phyloP scores from a whole-genome alignment of 768 basidiomycete genomes.

The Tylopilus plumbeoviolaceoides region DNA sequence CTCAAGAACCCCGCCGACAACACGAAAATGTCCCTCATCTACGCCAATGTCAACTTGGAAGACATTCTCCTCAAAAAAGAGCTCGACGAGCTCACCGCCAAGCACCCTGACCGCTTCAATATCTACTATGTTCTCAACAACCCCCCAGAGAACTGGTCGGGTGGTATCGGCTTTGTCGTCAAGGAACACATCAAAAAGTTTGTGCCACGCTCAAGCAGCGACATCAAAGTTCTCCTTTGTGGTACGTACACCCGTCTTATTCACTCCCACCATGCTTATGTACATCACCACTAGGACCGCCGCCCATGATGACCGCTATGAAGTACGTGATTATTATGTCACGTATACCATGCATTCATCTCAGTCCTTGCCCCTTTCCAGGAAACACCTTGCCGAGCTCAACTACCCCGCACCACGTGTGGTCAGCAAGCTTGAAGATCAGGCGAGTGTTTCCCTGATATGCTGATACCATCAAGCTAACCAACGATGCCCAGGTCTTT shows the following conservation, averaged over 20 bases:
- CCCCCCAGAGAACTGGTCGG: slow-evolving; percentile 81
- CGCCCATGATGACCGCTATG: slow-evolving; percentile 77
- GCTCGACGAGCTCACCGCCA: slow-evolving; percentile 70
- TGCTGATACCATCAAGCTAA: slow-evolving; percentile 12
- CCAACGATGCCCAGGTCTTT: slow-evolving; percentile 33
- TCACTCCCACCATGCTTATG: neutral
- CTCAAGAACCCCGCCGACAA: slow-evolving; percentile 84
- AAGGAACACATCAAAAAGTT: slow-evolving; percentile 85
- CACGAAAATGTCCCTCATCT: slow-evolving; percentile 84
- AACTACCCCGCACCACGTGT: slow-evolving; percentile 84
- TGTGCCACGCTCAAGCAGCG: slow-evolving; percentile 60
- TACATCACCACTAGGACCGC: slow-evolving; percentile 45
- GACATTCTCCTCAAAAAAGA: slow-evolving; percentile 92
- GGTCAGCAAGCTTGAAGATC: slow-evolving; percentile 89
- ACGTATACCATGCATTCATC: neutral
- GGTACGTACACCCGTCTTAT: slow-evolving; percentile 48
- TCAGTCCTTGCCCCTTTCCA: slow-evolving; percentile 27
- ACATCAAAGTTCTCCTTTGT: slow-evolving; percentile 85
- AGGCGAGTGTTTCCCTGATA: slow-evolving; percentile 40
- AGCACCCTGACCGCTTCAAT: slow-evolving; percentile 65
- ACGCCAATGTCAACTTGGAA: slow-evolving; percentile 90
- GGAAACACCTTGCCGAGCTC: slow-evolving; percentile 86
- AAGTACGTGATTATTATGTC: slow-evolving; percentile 45
- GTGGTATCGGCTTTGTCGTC: slow-evolving; percentile 89
- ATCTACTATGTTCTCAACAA: slow-evolving; percentile 94